A percentile compares a stretch with the other conserved stretches of the same genome.
phyloP scores from a whole-genome alignment of 495 filamentous ascomycete genomes.

The Aspergillus leporis region DNA sequence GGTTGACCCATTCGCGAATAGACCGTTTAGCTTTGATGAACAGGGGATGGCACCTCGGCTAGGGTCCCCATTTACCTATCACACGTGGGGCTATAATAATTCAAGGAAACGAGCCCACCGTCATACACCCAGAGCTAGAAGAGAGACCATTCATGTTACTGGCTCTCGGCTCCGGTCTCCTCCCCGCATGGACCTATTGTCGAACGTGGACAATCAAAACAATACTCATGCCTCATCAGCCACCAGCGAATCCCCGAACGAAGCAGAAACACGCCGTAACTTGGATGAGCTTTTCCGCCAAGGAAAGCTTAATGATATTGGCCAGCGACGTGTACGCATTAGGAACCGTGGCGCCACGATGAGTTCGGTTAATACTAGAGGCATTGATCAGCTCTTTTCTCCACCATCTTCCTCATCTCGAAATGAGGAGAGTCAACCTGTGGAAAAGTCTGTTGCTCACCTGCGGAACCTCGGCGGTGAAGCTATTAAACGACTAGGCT shows the following conservation, averaged over 20 bases:
- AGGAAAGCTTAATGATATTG: slow-evolving; percentile 44
- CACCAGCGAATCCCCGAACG: slow-evolving; percentile 47
- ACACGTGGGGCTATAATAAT: slow-evolving; percentile 56
- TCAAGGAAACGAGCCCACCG: slow-evolving; percentile 35
- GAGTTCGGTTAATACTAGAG: slow-evolving; percentile 38
- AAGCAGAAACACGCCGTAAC: slow-evolving; percentile 46
- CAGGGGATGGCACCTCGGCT: slow-evolving; percentile 39
- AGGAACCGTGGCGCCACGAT: slow-evolving; percentile 53
- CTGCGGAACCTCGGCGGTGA: slow-evolving; percentile 38
- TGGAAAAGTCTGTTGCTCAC: slow-evolving; percentile 29
- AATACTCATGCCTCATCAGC: slow-evolving; percentile 36
- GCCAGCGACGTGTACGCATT: slow-evolving; percentile 50
- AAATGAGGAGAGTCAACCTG: slow-evolving; percentile 28
- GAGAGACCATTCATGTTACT: slow-evolving; percentile 48
- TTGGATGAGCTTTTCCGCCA: slow-evolving; percentile 51
- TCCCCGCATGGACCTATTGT: slow-evolving; percentile 49
- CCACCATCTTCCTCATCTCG: slow-evolving; percentile 46
- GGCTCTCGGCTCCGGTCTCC: slow-evolving; percentile 49
- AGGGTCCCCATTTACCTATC: slow-evolving; percentile 58
- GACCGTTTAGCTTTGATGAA: slow-evolving; percentile 26
- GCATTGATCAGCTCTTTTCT: slow-evolving; percentile 50
- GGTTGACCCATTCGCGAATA: slow-evolving; percentile 14
- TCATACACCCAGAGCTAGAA: slow-evolving; percentile 32
- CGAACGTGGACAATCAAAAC: slow-evolving; percentile 55
- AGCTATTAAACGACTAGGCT: slow-evolving; percentile 50